phyloP scores from a whole-genome alignment of 306 rosid species.

The Lagenaria siceraria region DNA sequence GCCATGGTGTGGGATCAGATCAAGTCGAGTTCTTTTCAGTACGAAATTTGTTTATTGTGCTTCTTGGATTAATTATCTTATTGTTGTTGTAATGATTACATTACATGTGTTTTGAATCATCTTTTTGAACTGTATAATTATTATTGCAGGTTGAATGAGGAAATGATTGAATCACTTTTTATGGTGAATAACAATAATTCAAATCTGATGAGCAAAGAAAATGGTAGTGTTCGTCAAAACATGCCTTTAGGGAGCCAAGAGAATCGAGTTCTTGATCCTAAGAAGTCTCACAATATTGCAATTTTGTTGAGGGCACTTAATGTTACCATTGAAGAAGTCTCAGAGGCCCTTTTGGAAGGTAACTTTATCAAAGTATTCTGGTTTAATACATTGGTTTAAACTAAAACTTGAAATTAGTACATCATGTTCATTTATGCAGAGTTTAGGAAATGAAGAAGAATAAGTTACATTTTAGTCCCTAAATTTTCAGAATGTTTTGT shows the following conservation, averaged over 20 bases:
- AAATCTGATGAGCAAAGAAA: constrained; percentile 31
- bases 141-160: constrained; percentile 72
- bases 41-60: constrained; percentile 12
- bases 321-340: constrained; percentile 87
- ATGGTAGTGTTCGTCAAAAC: constrained; percentile 26
- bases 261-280: constrained; percentile 80
- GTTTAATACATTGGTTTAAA: background rate
- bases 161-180: constrained; percentile 84
- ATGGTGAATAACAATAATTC: constrained; percentile 37
- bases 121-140: background rate
- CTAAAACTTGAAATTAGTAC: background rate
- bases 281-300: constrained; percentile 89
- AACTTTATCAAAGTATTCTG: background rate
- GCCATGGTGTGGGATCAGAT: constrained; percentile 89
- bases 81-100: background rate
- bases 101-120: background rate
- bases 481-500: too few species aligned
- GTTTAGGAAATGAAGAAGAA: too few species aligned
- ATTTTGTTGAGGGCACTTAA: constrained; percentile 77
- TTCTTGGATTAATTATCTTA: background rate
- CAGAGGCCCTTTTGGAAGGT: constrained; percentile 90
- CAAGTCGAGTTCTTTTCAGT: constrained; percentile 82
- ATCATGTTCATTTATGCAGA: background rate
- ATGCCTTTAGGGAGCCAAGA: constrained; percentile 33
- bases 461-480: too few species aligned